A percentile compares a stretch with the other conserved stretches of the same genome.
These are phyloP conservation scores for Sinapis alba DNA, from an alignment of 441 rosid species.

Conservation along the genomic window DNA sequence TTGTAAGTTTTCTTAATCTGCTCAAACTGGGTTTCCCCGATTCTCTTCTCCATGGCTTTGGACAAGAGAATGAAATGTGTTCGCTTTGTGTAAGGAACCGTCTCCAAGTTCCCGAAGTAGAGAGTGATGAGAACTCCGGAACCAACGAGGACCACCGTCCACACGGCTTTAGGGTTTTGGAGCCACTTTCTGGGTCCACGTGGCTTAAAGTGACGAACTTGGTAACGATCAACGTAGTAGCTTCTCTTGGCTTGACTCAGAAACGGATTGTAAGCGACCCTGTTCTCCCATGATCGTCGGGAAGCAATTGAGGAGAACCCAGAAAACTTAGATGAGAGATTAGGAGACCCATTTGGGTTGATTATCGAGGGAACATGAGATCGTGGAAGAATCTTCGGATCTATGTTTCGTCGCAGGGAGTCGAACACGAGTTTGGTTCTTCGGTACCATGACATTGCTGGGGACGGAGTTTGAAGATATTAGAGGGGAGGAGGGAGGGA, in stretches of 20 bases:
- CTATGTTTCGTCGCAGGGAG: slow-evolving; percentile 46
- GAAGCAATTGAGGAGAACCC: slow-evolving; percentile 46
- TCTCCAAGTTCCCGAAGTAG: slow-evolving; percentile 76
- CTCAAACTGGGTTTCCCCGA: slow-evolving; percentile 76
- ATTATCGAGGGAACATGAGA: slow-evolving; percentile 44
- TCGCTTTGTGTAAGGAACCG: slow-evolving; percentile 82
- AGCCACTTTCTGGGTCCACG: slow-evolving; percentile 74
- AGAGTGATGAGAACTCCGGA: slow-evolving; percentile 68
- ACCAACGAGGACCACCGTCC: slow-evolving; percentile 57
- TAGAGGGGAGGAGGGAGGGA: neutral
- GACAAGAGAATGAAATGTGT: slow-evolving; percentile 83
- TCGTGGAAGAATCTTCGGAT: slow-evolving; percentile 42
- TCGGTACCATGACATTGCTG: slow-evolving; percentile 36
- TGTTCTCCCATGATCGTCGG: slow-evolving; percentile 31
- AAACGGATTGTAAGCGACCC: slow-evolving; percentile 39
- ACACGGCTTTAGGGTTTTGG: slow-evolving; percentile 58
- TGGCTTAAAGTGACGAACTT: slow-evolving; percentile 69
- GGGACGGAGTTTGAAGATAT: neutral
- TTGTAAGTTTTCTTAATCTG: slow-evolving; percentile 56
- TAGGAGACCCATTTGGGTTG: slow-evolving; percentile 35
- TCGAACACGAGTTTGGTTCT: slow-evolving; percentile 50
- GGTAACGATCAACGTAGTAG: slow-evolving; percentile 74
- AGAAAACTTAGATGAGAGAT: slow-evolving; percentile 46
- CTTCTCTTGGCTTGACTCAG: slow-evolving; percentile 47
- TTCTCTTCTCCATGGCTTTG: slow-evolving; percentile 58